A percentile compares a stretch with the other conserved stretches of the same genome.
These are phyloP conservation scores for Hypoxylon trugodes DNA, from an alignment of 495 filamentous ascomycete species.

Conservation along the genomic window DNA sequence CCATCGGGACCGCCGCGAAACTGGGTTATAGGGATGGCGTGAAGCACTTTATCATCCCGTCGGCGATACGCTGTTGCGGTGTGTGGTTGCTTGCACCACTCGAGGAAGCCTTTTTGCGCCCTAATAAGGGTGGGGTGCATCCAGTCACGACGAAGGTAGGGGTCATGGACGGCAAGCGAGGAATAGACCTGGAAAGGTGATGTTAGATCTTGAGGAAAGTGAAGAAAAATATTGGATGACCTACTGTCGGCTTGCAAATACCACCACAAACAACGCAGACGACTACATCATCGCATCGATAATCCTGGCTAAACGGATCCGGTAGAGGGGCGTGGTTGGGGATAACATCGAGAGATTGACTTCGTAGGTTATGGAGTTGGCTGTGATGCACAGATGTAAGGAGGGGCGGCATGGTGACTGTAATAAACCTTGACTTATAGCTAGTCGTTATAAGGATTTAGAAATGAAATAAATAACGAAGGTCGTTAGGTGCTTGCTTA, in stretches of 20 bases:
- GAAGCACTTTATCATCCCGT: background rate
- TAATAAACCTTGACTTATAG: no score
- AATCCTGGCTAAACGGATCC: background rate
- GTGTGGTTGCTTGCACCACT: conserved; percentile 12
- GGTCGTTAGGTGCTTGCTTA: no score
- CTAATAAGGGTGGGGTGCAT: conserved; percentile 24
- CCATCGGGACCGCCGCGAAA: conserved; percentile 12
- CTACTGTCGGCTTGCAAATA: conserved; percentile 23
- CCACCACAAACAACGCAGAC: conserved; percentile 36
- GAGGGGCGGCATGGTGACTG: no score
- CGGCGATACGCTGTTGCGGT: no score
- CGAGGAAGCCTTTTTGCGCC: conserved; percentile 1
- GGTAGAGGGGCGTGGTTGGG: background rate
- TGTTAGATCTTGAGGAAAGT: conserved; percentile 3
- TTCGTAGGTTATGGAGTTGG: background rate
- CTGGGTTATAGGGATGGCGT: background rate
- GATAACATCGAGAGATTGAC: background rate
- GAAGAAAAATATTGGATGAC: background rate
- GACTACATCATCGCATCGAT: background rate
- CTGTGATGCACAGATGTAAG: no score
- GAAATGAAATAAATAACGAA: no score
- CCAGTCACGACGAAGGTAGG: background rate
- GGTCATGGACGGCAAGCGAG: background rate
- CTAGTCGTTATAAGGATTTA: no score
- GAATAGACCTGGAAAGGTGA: background rate